Percentiles rank a stretch among this genome's conserved stretches.
Conservation (phyloP, 192 early-diverging fungal species). For the Gryganskiella cystojenkinii region DNA sequence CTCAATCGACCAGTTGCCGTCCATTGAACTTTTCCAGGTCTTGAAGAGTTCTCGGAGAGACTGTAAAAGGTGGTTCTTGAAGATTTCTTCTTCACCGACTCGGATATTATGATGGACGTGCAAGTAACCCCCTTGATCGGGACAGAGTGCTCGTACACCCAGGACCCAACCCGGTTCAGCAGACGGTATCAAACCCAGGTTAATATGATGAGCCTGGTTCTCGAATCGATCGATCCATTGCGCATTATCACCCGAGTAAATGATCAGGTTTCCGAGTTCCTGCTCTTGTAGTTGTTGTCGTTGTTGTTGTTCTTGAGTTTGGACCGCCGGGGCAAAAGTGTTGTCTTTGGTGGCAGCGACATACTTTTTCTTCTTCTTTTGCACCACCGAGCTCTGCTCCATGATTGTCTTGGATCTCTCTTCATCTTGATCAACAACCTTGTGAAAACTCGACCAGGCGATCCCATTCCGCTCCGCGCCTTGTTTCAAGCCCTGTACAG, state of each 20-base stretch:
- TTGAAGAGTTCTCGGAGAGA: constrained; percentile 23
- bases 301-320: neutral
- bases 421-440: neutral
- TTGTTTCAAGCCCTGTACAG: constrained; percentile 43
- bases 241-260: constrained; percentile 54
- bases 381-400: neutral
- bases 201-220: constrained; percentile 52
- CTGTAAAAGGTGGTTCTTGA: constrained; percentile 21
- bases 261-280: constrained; percentile 23
- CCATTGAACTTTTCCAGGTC: constrained; percentile 9
- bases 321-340: too few relatives aligned
- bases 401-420: neutral
- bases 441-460: constrained; percentile 15
- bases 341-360: neutral
- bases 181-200: constrained; percentile 52
- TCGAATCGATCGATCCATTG: constrained; percentile 46
- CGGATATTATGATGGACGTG: constrained; percentile 52
- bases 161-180: constrained; percentile 52
- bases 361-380: neutral
- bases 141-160: constrained; percentile 40
- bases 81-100: constrained; percentile 38
- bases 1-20: constrained; percentile 14
- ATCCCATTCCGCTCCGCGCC: constrained; percentile 44
- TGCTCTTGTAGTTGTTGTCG: neutral
- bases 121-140: constrained; percentile 40